phyloP scores from a whole-genome alignment of 2,329 filamentous ascomycete genomes.

The Neofusicoccum cordaticola region DNA sequence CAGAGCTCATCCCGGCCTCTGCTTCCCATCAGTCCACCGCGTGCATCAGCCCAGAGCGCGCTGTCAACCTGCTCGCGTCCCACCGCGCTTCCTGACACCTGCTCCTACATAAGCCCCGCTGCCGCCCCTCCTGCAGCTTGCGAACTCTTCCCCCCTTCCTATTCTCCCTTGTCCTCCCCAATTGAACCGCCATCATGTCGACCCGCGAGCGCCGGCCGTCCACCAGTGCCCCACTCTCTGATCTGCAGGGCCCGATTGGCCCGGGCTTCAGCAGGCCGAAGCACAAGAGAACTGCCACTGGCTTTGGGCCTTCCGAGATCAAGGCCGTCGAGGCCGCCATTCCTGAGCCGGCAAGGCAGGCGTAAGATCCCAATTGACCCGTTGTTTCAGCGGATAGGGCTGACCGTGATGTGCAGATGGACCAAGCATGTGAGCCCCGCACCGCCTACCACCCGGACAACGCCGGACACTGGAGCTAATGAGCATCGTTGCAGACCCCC shows the following conservation, averaged over 20 bases:
- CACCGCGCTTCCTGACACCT: not conserved
- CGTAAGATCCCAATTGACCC: constrained; percentile 55
- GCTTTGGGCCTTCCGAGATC: constrained; percentile 86
- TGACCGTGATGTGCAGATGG: constrained; percentile 46
- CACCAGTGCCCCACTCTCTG: constrained; percentile 75
- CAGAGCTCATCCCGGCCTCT: constrained; percentile 6
- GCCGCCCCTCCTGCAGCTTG: not conserved
- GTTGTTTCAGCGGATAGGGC: constrained; percentile 2
- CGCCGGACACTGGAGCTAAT: constrained; percentile 1
- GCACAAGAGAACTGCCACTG: constrained; percentile 95
- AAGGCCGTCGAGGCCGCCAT: constrained; percentile 90
- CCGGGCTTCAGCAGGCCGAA: constrained; percentile 88
- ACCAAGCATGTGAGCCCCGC: constrained; percentile 53
- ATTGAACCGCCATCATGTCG: constrained; percentile 25
- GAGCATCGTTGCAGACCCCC: constrained; percentile 49
- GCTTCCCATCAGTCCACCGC: constrained; percentile 9
- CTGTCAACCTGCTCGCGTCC: constrained; percentile 11
- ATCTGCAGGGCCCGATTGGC: constrained; percentile 82
- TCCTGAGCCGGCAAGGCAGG: constrained; percentile 80
- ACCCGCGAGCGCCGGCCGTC: constrained; percentile 77
- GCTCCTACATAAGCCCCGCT: constrained; percentile 7
- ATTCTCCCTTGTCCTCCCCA: not conserved
- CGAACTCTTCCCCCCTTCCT: not conserved
- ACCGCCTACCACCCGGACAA: not conserved
- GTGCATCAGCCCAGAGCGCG: constrained; percentile 5